phyloP scores from a whole-genome alignment of 2,329 filamentous ascomycete genomes.

The Talaromyces sp. region DNA sequence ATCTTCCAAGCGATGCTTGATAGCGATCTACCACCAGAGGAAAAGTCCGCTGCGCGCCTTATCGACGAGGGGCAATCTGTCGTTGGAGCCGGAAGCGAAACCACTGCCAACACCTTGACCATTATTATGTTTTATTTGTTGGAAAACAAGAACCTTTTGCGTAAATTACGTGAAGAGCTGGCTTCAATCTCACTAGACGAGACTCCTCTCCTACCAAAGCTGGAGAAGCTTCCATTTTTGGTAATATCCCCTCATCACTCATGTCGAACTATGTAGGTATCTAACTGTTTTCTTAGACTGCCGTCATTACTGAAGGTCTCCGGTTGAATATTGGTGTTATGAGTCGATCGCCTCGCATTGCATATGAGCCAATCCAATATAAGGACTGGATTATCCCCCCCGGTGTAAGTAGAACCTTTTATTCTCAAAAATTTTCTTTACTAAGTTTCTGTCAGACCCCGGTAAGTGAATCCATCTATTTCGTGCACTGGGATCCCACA shows the following conservation, averaged over 20 bases:
- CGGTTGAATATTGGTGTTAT: slow-evolving; percentile 34
- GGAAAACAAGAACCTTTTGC: slow-evolving; percentile 23
- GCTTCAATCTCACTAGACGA: slow-evolving; percentile 25
- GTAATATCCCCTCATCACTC: not conserved
- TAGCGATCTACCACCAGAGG: slow-evolving; percentile 33
- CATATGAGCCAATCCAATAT: slow-evolving; percentile 31
- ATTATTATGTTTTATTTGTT: slow-evolving; percentile 35
- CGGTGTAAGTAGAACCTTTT: slow-evolving; percentile 10
- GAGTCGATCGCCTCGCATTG: slow-evolving; percentile 33
- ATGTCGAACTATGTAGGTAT: not conserved
- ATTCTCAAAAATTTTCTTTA: not conserved
- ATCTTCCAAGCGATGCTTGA: slow-evolving; percentile 37
- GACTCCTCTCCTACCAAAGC: slow-evolving; percentile 29
- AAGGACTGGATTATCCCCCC: slow-evolving; percentile 35
- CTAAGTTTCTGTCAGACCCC: slow-evolving; percentile 26
- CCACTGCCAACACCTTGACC: slow-evolving; percentile 33
- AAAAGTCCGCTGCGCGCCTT: slow-evolving; percentile 36
- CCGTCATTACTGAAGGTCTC: slow-evolving; percentile 37
- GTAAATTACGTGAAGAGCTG: slow-evolving; percentile 31
- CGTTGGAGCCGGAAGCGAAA: slow-evolving; percentile 37
- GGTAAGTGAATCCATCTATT: slow-evolving; percentile 39
- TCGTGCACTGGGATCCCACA: slow-evolving; percentile 37
- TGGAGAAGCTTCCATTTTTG: slow-evolving; percentile 46
- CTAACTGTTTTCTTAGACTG: slow-evolving; percentile 23
- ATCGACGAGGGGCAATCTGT: slow-evolving; percentile 33